These are phyloP conservation scores for Mucor sp. DNA, from an alignment of 371 early-diverging fungal species.

Conservation along the genomic window DNA sequence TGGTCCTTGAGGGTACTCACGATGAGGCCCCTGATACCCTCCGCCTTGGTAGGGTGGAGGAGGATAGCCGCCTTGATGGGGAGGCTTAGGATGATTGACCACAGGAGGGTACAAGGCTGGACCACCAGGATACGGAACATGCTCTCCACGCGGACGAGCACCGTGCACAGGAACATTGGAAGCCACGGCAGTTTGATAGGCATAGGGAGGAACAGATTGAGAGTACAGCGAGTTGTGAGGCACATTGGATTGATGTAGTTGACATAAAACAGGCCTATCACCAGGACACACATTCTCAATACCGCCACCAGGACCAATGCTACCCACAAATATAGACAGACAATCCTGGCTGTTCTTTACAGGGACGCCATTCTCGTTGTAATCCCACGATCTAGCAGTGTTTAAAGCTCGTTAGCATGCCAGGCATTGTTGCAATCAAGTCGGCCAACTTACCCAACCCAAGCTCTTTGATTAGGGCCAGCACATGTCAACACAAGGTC, in stretches of 20 bases:
- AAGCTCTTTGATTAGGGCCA: too few species aligned
- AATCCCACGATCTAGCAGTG: too few species aligned
- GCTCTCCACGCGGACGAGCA: neutral
- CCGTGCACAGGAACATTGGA: neutral
- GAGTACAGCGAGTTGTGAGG: neutral
- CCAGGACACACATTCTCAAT: neutral
- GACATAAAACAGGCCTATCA: constrained; percentile 12
- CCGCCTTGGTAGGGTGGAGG: neutral
- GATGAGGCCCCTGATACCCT: neutral
- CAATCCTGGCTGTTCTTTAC: too few species aligned
- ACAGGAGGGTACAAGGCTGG: neutral
- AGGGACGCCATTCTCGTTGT: too few species aligned
- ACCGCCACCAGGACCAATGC: too few species aligned
- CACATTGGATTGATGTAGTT: neutral
- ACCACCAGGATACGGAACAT: neutral
- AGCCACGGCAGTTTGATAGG: neutral
- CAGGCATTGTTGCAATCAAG: too few species aligned
- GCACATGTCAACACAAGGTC: too few species aligned
- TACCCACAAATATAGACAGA: too few species aligned
- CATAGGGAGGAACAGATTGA: neutral
- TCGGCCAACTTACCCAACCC: too few species aligned
- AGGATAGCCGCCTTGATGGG: neutral
- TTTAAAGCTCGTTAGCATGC: too few species aligned
- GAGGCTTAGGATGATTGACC: neutral
- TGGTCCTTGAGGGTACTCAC: neutral